Conservation (phyloP, 306 rosid species). For the Betula pendula region DNA sequence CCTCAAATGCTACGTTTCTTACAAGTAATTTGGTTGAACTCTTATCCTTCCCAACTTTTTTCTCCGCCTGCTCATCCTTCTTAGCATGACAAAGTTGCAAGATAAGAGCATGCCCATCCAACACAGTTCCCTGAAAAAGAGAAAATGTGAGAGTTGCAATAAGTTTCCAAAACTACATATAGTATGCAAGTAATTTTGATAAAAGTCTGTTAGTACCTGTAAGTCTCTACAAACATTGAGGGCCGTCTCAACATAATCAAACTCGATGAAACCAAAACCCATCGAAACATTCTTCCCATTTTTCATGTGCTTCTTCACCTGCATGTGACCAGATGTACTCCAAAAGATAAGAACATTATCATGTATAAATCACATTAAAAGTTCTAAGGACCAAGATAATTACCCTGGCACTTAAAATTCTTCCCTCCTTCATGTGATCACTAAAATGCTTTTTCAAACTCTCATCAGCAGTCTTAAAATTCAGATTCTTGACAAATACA, state of each 20-base stretch:
- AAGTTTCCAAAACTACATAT: constrained; percentile 25
- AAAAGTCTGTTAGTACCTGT: constrained; percentile 54
- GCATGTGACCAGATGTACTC: constrained; percentile 25
- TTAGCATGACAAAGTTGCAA: constrained; percentile 80
- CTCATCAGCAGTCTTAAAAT: constrained; percentile 77
- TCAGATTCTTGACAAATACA: constrained; percentile 91
- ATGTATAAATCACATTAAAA: constrained; percentile 5
- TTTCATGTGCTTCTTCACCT: constrained; percentile 87
- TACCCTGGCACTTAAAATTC: constrained; percentile 78
- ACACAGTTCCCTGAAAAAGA: constrained; percentile 66
- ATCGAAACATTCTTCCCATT: constrained; percentile 78
- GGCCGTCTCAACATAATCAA: constrained; percentile 79
- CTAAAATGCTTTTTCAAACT: constrained; percentile 66
- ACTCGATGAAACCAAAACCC: constrained; percentile 93
- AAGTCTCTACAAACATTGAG: constrained; percentile 57
- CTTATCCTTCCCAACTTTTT: constrained; percentile 58
- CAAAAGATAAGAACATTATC: constrained; percentile 14
- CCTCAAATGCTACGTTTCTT: constrained; percentile 86
- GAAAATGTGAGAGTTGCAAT: constrained; percentile 24
- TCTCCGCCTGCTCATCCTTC: constrained; percentile 49
- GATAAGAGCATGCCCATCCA: constrained; percentile 81
- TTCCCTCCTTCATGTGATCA: constrained; percentile 67
- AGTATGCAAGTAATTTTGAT: constrained; percentile 13
- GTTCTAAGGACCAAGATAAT: constrained; percentile 16
- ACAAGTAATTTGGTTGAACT: constrained; percentile 86